A percentile compares a stretch with the other conserved stretches of the same genome.
phyloP scores from a whole-genome alignment of 768 basidiomycete genomes.

The Steccherinum ochraceum region DNA sequence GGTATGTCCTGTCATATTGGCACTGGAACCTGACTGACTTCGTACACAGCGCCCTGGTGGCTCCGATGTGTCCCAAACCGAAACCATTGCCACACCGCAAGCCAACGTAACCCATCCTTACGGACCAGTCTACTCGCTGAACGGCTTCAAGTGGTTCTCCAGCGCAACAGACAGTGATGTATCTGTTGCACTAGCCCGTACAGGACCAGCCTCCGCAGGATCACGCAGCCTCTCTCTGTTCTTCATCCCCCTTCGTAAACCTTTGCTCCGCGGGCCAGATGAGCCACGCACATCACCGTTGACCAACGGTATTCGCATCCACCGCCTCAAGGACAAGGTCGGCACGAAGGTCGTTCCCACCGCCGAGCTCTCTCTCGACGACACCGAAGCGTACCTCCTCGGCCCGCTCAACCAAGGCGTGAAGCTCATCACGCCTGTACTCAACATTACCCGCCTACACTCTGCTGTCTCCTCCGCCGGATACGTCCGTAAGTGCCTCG shows the following conservation, averaged over 20 bases:
- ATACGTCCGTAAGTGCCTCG: slow-evolving; percentile 52
- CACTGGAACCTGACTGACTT: not conserved
- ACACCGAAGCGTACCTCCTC: slow-evolving; percentile 56
- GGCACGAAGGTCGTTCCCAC: slow-evolving; percentile 73
- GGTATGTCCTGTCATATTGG: slow-evolving; percentile 12
- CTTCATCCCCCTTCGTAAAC: slow-evolving; percentile 55
- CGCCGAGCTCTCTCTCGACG: slow-evolving; percentile 61
- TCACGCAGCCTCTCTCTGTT: slow-evolving; percentile 70
- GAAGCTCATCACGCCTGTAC: slow-evolving; percentile 59
- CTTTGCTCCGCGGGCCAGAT: slow-evolving; percentile 38
- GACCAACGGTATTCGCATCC: slow-evolving; percentile 62
- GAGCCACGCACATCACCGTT: slow-evolving; percentile 37
- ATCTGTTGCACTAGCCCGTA: slow-evolving; percentile 68
- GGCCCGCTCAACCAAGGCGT: slow-evolving; percentile 56
- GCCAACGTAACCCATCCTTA: slow-evolving; percentile 26
- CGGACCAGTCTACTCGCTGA: slow-evolving; percentile 49
- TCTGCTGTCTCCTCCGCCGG: slow-evolving; percentile 53
- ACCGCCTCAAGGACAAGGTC: slow-evolving; percentile 74
- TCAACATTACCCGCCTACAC: slow-evolving; percentile 74
- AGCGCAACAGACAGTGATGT: slow-evolving; percentile 75
- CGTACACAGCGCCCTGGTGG: slow-evolving; percentile 56
- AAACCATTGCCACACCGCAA: slow-evolving; percentile 48
- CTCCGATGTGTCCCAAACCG: slow-evolving; percentile 70
- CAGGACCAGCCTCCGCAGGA: slow-evolving; percentile 47
- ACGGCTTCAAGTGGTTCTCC: slow-evolving; percentile 83